These are phyloP conservation scores for Boletellus ananas DNA, from an alignment of 768 basidiomycete species.

Conservation along the genomic window DNA sequence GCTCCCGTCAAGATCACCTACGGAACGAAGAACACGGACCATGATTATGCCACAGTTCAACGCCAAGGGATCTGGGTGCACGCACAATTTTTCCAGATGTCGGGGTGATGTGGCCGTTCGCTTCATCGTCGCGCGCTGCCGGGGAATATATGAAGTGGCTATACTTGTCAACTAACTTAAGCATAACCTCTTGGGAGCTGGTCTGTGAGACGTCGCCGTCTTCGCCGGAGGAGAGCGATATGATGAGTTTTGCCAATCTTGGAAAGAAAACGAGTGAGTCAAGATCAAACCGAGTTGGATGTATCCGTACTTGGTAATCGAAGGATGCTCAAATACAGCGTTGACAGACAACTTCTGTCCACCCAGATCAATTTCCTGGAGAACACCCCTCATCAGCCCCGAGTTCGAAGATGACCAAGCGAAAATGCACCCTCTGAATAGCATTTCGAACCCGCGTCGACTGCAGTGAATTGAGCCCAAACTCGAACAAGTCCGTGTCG, in stretches of 20 bases:
- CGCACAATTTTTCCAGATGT: slow-evolving; percentile 13
- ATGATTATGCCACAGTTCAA: too few relatives aligned
- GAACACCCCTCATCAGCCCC: not conserved
- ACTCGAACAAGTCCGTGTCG: slow-evolving; percentile 41
- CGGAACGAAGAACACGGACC: too few relatives aligned
- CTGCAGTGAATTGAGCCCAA: slow-evolving; percentile 53
- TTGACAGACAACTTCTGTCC: slow-evolving; percentile 22
- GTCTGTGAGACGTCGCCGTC: slow-evolving; percentile 14
- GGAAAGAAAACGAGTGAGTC: not conserved
- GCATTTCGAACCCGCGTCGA: slow-evolving; percentile 49
- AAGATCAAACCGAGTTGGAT: too few relatives aligned
- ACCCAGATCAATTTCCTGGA: slow-evolving; percentile 15
- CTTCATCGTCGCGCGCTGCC: not conserved
- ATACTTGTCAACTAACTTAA: slow-evolving; percentile 43
- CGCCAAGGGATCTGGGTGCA: not conserved
- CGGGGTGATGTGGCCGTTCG: slow-evolving; percentile 7
- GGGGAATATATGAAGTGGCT: slow-evolving; percentile 8
- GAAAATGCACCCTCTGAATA: slow-evolving; percentile 35
- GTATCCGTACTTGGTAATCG: slow-evolving; percentile 33
- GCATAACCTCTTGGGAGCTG: slow-evolving; percentile 37
- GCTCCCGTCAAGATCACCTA: slow-evolving; percentile 45
- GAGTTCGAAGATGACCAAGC: slow-evolving; percentile 32
- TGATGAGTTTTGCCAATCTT: slow-evolving; percentile 40
- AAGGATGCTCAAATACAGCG: slow-evolving; percentile 50
- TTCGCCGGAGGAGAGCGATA: slow-evolving; percentile 33